phyloP scores from a whole-genome alignment of 495 filamentous ascomycete genomes.

The Penicillium cataractarum region DNA sequence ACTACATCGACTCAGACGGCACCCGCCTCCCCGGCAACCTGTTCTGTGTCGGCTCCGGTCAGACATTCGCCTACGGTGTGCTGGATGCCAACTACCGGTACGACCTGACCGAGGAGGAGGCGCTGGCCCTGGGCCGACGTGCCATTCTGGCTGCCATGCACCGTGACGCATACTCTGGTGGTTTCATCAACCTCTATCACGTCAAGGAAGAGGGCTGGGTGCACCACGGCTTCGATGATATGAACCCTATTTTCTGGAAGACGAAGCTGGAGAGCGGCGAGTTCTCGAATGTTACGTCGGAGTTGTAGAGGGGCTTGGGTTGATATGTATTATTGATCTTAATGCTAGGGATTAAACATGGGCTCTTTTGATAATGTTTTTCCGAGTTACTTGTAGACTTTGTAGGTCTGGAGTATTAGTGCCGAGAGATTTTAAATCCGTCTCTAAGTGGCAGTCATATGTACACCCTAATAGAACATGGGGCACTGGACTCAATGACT shows the following conservation, averaged over 20 bases:
- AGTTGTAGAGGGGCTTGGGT: constrained; percentile 52
- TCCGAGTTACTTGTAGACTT: not conserved
- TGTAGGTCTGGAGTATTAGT: not conserved
- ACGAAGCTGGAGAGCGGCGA: constrained; percentile 97
- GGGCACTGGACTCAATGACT: too few species aligned
- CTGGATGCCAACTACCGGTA: constrained; percentile 93
- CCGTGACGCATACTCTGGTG: constrained; percentile 95
- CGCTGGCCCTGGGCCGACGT: constrained; percentile 84
- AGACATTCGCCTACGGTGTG: constrained; percentile 98
- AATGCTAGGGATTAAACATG: constrained; percentile 23
- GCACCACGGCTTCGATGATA: constrained; percentile 95
- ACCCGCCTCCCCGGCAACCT: constrained; percentile 90
- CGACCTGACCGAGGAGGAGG: constrained; percentile 82
- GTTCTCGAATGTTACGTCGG: constrained; percentile 93
- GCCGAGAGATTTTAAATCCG: too few species aligned
- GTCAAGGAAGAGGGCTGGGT: constrained; percentile 99
- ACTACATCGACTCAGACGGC: constrained; percentile 99
- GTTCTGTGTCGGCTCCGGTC: constrained; percentile 97
- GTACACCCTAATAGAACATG: too few species aligned
- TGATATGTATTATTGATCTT: constrained; percentile 30
- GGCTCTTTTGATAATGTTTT: constrained; percentile 1
- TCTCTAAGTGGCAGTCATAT: too few species aligned
- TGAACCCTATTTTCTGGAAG: constrained; percentile 98
- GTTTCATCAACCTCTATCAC: constrained; percentile 97
- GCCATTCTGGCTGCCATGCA: constrained; percentile 97